A percentile compares a stretch with the other conserved stretches of the same genome.
These are phyloP conservation scores for Aspergillus affinis DNA, from an alignment of 495 filamentous ascomycete species.

Conservation along the genomic window DNA sequence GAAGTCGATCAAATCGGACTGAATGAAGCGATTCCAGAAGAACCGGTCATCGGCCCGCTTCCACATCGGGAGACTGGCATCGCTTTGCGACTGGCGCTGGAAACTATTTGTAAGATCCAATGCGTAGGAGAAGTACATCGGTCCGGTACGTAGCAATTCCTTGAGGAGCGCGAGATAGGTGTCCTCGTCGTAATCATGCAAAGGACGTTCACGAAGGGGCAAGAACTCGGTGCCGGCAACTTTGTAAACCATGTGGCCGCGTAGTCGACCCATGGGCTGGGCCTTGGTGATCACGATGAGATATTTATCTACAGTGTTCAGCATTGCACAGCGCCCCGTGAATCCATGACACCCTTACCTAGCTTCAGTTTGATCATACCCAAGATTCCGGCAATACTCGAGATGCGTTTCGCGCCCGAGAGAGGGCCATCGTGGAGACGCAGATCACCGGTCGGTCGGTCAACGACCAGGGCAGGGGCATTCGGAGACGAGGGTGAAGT, in stretches of 20 bases:
- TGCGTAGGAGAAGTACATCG: conserved; percentile 98
- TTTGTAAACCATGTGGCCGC: conserved; percentile 92
- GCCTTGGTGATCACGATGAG: conserved; percentile 95
- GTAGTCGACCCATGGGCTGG: conserved; percentile 82
- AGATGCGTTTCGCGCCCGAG: conserved; percentile 74
- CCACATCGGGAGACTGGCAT: conserved; percentile 76
- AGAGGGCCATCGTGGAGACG: conserved; percentile 76
- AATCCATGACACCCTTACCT: conserved; percentile 50
- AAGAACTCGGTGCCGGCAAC: conserved; percentile 89
- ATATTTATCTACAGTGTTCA: conserved; percentile 77
- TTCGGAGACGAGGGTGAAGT: conserved; percentile 90
- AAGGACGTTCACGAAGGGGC: conserved; percentile 84
- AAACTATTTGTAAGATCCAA: conserved; percentile 93
- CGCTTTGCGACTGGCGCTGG: conserved; percentile 79
- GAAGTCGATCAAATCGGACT: conserved; percentile 88
- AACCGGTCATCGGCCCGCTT: conserved; percentile 92
- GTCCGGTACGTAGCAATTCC: conserved; percentile 72
- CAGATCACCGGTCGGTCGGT: conserved; percentile 90
- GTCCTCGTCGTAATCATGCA: conserved; percentile 92
- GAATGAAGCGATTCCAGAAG: conserved; percentile 96
- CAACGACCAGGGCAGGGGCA: conserved; percentile 81
- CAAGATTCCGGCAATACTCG: conserved; percentile 90
- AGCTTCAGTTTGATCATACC: conserved; percentile 88
- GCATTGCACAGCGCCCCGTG: neutral
- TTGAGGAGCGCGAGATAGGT: conserved; percentile 79